These are phyloP conservation scores for Annulohypoxylon maeteangense DNA, from an alignment of 495 filamentous ascomycete genomes.

Conservation along the genomic window DNA sequence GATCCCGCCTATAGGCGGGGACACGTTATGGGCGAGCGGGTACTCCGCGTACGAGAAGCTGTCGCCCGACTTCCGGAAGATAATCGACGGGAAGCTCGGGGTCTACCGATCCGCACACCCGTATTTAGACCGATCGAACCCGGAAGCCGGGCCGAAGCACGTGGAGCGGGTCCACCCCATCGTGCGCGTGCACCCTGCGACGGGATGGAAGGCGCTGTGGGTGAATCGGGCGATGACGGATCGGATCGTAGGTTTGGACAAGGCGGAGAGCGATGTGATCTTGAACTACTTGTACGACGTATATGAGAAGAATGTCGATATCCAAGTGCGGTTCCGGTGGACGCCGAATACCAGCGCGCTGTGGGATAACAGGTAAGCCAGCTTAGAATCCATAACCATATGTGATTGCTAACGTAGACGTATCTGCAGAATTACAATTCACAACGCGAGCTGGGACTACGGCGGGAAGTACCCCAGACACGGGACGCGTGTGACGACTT, in stretches of 20 bases:
- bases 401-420: slow-evolving; percentile 8
- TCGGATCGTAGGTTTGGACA: slow-evolving; percentile 71
- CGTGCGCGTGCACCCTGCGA: slow-evolving; percentile 76
- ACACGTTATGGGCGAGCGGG: slow-evolving; percentile 77
- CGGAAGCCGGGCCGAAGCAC: slow-evolving; percentile 68
- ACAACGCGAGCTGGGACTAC: slow-evolving; percentile 76
- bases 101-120: slow-evolving; percentile 74
- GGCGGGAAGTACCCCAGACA: slow-evolving; percentile 70
- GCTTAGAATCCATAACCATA: background rate
- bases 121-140: slow-evolving; percentile 72
- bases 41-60: slow-evolving; percentile 79
- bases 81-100: slow-evolving; percentile 74
- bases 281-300: slow-evolving; percentile 73
- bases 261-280: slow-evolving; percentile 73
- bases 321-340: slow-evolving; percentile 75
- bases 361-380: slow-evolving; percentile 70
- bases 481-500: slow-evolving; percentile 69
- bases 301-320: slow-evolving; percentile 73
- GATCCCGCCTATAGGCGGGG: slow-evolving; percentile 71
- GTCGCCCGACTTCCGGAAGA: slow-evolving; percentile 72
- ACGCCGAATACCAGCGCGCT: slow-evolving; percentile 68
- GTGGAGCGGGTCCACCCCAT: slow-evolving; percentile 74
- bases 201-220: slow-evolving; percentile 76
- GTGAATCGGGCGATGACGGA: slow-evolving; percentile 75
- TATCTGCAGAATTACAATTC: slow-evolving; percentile 67